Percentiles rank a stretch among this genome's conserved stretches.
Conservation (phyloP, 805 yeast species). For the Blastobotrys parvus region DNA sequence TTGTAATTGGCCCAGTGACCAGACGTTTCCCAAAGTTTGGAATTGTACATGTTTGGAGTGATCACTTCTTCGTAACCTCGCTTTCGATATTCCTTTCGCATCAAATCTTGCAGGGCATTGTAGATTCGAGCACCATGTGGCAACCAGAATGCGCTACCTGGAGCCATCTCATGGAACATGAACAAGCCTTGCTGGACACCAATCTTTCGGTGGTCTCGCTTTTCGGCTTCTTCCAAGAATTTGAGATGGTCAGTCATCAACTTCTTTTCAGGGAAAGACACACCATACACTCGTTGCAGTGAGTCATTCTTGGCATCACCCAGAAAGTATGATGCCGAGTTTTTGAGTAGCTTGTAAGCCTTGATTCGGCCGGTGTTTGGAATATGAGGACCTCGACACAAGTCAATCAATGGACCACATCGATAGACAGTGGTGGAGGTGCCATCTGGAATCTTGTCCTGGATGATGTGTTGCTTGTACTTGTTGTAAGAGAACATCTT, state of each 20-base stretch:
- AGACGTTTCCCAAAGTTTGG: slow-evolving; percentile 96
- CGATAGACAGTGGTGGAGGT: slow-evolving; percentile 94
- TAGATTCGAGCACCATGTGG: slow-evolving; percentile 99
- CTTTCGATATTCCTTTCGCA: slow-evolving; percentile 77
- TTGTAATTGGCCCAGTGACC: slow-evolving; percentile 98
- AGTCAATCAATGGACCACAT: slow-evolving; percentile 94
- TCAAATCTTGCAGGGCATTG: slow-evolving; percentile 70
- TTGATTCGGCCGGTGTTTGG: slow-evolving; percentile 96
- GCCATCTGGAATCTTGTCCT: slow-evolving; percentile 88
- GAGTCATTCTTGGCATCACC: slow-evolving; percentile 93
- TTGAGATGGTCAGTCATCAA: slow-evolving; percentile 90
- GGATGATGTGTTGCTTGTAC: slow-evolving; percentile 82
- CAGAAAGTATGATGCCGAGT: slow-evolving; percentile 91
- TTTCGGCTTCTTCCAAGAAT: slow-evolving; percentile 91
- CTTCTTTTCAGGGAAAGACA: slow-evolving; percentile 97
- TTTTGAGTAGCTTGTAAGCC: slow-evolving; percentile 87
- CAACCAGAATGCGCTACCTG: slow-evolving; percentile 97
- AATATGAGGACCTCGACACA: slow-evolving; percentile 96
- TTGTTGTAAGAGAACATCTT: slow-evolving; percentile 94
- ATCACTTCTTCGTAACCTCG: slow-evolving; percentile 98
- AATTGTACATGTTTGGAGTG: slow-evolving; percentile 97
- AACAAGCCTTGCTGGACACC: slow-evolving; percentile 96
- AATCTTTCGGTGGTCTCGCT: slow-evolving; percentile 85
- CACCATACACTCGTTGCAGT: slow-evolving; percentile 94
- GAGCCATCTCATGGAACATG: slow-evolving; percentile 92